phyloP scores from a whole-genome alignment of 1,139 yeast species.

The Hansenula sp. region DNA sequence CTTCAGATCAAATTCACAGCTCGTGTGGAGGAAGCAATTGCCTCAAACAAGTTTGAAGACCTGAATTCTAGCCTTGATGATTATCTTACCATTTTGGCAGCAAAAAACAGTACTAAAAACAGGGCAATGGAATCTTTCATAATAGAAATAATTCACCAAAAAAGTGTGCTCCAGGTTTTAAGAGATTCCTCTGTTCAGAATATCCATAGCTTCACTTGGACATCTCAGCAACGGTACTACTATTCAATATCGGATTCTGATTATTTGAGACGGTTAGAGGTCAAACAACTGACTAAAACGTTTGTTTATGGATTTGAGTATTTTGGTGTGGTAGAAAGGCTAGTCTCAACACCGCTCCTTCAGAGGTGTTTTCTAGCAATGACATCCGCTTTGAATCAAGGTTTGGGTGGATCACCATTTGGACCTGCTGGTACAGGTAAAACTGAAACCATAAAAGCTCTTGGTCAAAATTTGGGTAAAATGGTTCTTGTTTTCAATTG shows the following conservation, averaged over 20 bases:
- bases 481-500: constrained; percentile 87
- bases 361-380: constrained; percentile 62
- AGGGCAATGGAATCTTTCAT: constrained; percentile 43
- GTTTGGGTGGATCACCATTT: constrained; percentile 85
- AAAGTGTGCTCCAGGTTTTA: constrained; percentile 35
- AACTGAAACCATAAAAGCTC: constrained; percentile 84
- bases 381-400: constrained; percentile 70
- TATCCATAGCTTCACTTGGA: constrained; percentile 39
- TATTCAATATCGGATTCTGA: constrained; percentile 27
- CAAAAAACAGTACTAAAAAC: neutral
- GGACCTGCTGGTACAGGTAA: constrained; percentile 99
- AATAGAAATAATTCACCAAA: constrained; percentile 65
- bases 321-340: constrained; percentile 66
- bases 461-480: constrained; percentile 76
- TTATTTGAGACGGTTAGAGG: constrained; percentile 31
- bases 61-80: constrained; percentile 8
- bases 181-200: constrained; percentile 11
- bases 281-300: constrained; percentile 49
- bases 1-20: constrained; percentile 58
- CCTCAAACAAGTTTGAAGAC: neutral
- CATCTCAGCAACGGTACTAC: constrained; percentile 49
- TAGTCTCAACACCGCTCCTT: constrained; percentile 76
- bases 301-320: constrained; percentile 79
- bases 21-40: constrained; percentile 30
- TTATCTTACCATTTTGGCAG: neutral